A percentile compares a stretch with the other conserved stretches of the same genome.
phyloP scores from a whole-genome alignment of 2,329 filamentous ascomycete genomes.

The Xylaria hypoxylon region DNA sequence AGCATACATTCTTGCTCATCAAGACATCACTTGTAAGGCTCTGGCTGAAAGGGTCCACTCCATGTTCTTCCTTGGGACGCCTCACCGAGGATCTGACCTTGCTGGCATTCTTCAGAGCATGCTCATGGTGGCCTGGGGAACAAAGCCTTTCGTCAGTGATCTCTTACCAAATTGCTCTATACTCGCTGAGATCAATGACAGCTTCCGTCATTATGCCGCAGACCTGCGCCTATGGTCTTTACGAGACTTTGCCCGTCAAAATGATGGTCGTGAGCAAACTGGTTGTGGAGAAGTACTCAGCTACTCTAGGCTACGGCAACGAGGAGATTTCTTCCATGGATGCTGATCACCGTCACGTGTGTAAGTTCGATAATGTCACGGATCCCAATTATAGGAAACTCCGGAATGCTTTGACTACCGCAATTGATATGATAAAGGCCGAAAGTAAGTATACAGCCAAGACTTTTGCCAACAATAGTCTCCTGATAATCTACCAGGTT shows the following conservation, averaged over 20 bases:
- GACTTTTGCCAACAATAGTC: slow-evolving; percentile 22
- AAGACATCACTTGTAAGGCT: slow-evolving; percentile 48
- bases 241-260: slow-evolving; percentile 55
- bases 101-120: slow-evolving; percentile 54
- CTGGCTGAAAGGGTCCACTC: slow-evolving; percentile 50
- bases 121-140: slow-evolving; percentile 49
- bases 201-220: slow-evolving; percentile 56
- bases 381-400: slow-evolving; percentile 52
- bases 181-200: slow-evolving; percentile 57
- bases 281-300: slow-evolving; percentile 50
- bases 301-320: slow-evolving; percentile 44
- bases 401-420: slow-evolving; percentile 49
- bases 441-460: slow-evolving; percentile 24
- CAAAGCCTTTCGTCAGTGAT: slow-evolving; percentile 55
- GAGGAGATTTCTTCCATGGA: slow-evolving; percentile 50
- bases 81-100: slow-evolving; percentile 56
- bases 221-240: slow-evolving; percentile 56
- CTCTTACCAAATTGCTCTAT: slow-evolving; percentile 52
- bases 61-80: slow-evolving; percentile 57
- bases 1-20: slow-evolving; percentile 52
- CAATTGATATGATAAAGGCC: slow-evolving; percentile 44
- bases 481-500: slow-evolving; percentile 26
- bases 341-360: slow-evolving; percentile 53
- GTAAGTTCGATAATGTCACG: slow-evolving; percentile 50
- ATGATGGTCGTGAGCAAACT: slow-evolving; percentile 47